Evolutionary conservation across 768 basidiomycete genomes (phyloP), one percentile per base, ranked within the genome.

Genomic region (Tricholoma bakamatsutake): DNA sequence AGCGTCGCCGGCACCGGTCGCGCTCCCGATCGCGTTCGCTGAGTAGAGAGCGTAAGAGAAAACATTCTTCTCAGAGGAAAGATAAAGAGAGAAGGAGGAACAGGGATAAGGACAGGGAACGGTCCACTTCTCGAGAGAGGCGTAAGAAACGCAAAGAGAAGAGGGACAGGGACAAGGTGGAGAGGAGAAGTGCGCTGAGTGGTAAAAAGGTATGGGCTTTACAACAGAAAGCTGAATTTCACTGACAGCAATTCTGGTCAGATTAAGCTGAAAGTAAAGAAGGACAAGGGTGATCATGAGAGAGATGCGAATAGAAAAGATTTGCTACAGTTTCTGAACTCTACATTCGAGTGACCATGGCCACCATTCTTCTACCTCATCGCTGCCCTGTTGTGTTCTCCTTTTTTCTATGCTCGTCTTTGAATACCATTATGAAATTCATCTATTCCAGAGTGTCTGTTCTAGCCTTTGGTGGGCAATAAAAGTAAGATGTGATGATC

Each of bases 191-290:
- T 18, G 54, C 61, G 13, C 55, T 64, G 24, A 64, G 61, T 31
- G 64, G 64, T 3, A 64, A 64, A 35, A 64, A 59, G 61, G 64
- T 64, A 31, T 21, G 45, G 40, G 21, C 9, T 30, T 24, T 18
- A 12, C 40, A 28, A 18, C 5, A 13, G 17, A 2, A 3, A 5
- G 1, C 11, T 4, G 28, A 9, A 18, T 31, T 21, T 27, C 50
- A 24, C 31, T 40, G 13, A 35, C 17, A n/a, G 9, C 18, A 33
- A 11, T 42, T 17, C 5, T 49, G 18, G 10, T 1, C 31, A 64
- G 64, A 64, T 64, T 43, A 64, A 64, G 52, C 50, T 64, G 17
- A 64, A 64, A 39, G 61, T 64, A 12, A 64, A 64, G 52, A 64
- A 62, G 37, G 64, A 64, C 4, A 64, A 64, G 45, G 64, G 53